A percentile compares a stretch with the other conserved stretches of the same genome.
These are phyloP conservation scores for Phytophthora citricola DNA, from an alignment of 352 stramenopile species.

Conservation along the genomic window DNA sequence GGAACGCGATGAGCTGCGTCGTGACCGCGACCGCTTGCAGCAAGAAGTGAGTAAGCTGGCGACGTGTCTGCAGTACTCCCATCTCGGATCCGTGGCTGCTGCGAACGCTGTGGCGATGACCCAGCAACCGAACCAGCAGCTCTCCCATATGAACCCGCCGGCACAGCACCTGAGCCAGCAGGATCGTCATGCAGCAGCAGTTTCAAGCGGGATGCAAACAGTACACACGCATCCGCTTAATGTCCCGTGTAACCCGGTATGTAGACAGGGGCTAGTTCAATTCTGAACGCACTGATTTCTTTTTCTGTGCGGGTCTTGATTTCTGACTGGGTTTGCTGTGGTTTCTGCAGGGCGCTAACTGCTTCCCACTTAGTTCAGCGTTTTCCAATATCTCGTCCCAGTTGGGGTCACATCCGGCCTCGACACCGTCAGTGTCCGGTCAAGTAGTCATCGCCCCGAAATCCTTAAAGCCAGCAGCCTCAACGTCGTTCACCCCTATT, in stretches of 20 bases:
- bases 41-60: constrained; percentile 75
- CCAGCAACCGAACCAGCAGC: constrained; percentile 38
- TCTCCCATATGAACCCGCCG: constrained; percentile 36
- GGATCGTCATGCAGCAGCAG: constrained; percentile 25
- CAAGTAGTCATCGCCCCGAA: constrained; percentile 50
- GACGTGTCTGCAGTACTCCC: constrained; percentile 70
- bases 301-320: constrained; percentile 7
- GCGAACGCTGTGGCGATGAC: constrained; percentile 55
- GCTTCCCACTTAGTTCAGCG: constrained; percentile 55
- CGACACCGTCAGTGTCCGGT: constrained; percentile 17
- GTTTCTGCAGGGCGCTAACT: constrained; percentile 40
- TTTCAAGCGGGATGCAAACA: constrained; percentile 33
- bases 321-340: constrained; percentile 23
- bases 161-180: constrained; percentile 21
- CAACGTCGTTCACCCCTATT: constrained; percentile 28
- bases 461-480: constrained; percentile 26
- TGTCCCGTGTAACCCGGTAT: constrained; percentile 44
- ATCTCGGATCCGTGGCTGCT: constrained; percentile 57
- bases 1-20: constrained; percentile 66
- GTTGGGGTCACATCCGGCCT: constrained; percentile 27
- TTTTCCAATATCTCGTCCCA: constrained; percentile 42
- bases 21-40: constrained; percentile 66
- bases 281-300: constrained; percentile 21
- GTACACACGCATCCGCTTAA: constrained; percentile 46
- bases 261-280: constrained; percentile 19